phyloP scores from a whole-genome alignment of 768 basidiomycete species.

The Pulveroboletus sp. region DNA sequence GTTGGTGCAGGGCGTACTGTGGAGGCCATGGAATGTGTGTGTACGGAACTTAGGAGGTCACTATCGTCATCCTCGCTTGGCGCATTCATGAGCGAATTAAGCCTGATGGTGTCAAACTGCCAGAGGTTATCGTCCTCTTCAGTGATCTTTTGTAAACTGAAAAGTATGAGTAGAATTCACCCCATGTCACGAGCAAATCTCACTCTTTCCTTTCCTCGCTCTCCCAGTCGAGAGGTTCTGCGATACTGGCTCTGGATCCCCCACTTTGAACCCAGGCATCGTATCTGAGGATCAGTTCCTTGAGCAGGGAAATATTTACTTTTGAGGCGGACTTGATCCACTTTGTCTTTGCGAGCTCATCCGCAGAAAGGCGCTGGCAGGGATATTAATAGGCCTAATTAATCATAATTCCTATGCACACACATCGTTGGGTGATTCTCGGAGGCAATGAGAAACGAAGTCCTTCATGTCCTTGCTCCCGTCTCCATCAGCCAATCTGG shows the following conservation, averaged over 20 bases:
- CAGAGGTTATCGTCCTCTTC: conserved; percentile 44
- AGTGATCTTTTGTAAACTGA: conserved; percentile 17
- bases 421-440: conserved; percentile 77
- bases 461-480: conserved; percentile 85
- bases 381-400: conserved; percentile 4
- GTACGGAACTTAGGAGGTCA: conserved; percentile 12
- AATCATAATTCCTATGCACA: conserved; percentile 17
- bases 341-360: conserved; percentile 80
- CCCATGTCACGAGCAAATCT: background rate
- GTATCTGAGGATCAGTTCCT: conserved; percentile 77
- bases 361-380: conserved; percentile 75
- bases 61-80: conserved; percentile 23
- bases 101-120: conserved; percentile 75
- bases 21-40: conserved; percentile 24
- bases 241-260: conserved; percentile 74
- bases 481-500: conserved; percentile 69
- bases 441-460: conserved; percentile 78
- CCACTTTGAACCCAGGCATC: conserved; percentile 65
- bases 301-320: conserved; percentile 59
- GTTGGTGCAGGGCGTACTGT: conserved; percentile 51
- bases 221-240: conserved; percentile 68
- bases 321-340: conserved; percentile 84
- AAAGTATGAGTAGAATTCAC: conserved; percentile 6
- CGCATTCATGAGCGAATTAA: conserved; percentile 30
- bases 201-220: conserved; percentile 58